Percentiles rank a stretch among this genome's conserved stretches.
These are phyloP conservation scores for Macrolepiota albuminosa DNA, from an alignment of 768 basidiomycete genomes.

Conservation along the genomic window DNA sequence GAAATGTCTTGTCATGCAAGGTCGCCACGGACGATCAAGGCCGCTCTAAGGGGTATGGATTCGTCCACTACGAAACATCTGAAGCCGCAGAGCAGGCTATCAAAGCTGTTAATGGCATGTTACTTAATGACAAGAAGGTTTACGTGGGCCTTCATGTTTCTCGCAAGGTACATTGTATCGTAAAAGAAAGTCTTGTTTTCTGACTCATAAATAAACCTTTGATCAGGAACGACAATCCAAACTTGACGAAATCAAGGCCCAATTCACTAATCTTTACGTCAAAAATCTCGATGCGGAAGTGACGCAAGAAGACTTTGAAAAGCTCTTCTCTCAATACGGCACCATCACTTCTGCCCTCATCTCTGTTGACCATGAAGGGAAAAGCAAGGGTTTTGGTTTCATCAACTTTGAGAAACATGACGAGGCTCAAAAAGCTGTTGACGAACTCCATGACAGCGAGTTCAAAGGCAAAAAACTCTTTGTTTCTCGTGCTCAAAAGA, in stretches of 20 bases:
- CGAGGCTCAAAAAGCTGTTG: constrained; percentile 86
- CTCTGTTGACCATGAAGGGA: constrained; percentile 81
- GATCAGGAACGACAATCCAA: constrained; percentile 92
- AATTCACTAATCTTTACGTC: constrained; percentile 98
- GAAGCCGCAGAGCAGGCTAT: constrained; percentile 96
- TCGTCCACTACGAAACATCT: constrained; percentile 98
- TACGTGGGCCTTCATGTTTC: constrained; percentile 97
- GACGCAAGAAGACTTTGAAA: constrained; percentile 80
- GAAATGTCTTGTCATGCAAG: constrained; percentile 98
- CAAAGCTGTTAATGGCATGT: constrained; percentile 98
- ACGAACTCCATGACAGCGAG: constrained; percentile 83
- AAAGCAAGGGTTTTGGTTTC: constrained; percentile 96
- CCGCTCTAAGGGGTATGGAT: constrained; percentile 95
- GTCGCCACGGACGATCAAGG: constrained; percentile 96
- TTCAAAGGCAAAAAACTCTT: constrained; percentile 85
- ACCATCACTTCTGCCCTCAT: constrained; percentile 86
- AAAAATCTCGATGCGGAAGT: constrained; percentile 92
- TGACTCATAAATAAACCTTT: neutral
- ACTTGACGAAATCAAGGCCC: constrained; percentile 94
- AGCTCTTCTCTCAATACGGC: constrained; percentile 75
- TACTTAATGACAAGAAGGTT: constrained; percentile 99
- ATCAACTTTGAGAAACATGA: constrained; percentile 96
- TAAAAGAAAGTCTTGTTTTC: neutral
- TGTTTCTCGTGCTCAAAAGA: constrained; percentile 97
- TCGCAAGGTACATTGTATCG: constrained; percentile 63